phyloP scores from a whole-genome alignment of 495 filamentous ascomycete genomes.

The Xylaria scruposa region DNA sequence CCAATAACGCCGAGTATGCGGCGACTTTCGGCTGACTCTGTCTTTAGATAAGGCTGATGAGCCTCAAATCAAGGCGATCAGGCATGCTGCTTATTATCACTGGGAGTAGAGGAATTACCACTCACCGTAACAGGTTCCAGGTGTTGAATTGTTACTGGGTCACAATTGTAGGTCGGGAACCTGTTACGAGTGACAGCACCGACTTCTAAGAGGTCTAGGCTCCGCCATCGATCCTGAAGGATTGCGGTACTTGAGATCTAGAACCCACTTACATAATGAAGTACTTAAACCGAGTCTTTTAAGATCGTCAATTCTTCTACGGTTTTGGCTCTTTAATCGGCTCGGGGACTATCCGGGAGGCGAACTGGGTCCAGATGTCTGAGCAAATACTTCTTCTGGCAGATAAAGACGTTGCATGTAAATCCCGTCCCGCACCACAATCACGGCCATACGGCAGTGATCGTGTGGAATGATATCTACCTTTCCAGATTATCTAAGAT shows the following conservation, averaged over 20 bases:
- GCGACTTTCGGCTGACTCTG: background rate
- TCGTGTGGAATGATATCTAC: background rate
- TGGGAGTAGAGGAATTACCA: background rate
- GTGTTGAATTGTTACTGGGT: background rate
- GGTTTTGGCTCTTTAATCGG: background rate
- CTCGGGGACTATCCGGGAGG: background rate
- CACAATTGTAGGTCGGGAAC: background rate
- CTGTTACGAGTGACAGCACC: background rate
- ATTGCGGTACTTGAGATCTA: background rate
- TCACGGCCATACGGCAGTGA: background rate
- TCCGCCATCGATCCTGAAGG: background rate
- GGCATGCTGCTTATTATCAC: background rate
- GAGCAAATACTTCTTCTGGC: background rate
- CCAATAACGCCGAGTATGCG: background rate
- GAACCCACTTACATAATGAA: background rate
- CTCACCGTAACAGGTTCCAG: background rate
- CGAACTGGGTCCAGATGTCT: background rate
- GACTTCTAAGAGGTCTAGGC: background rate
- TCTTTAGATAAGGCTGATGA: slow-evolving; percentile 1
- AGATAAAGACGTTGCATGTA: too few relatives aligned
- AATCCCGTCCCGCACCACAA: background rate
- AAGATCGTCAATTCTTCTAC: background rate
- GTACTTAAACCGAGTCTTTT: background rate
- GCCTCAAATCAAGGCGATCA: background rate
- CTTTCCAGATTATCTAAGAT: background rate